phyloP scores from a whole-genome alignment of 2,329 filamentous ascomycete species.

The Ustilaginoidea virens region DNA sequence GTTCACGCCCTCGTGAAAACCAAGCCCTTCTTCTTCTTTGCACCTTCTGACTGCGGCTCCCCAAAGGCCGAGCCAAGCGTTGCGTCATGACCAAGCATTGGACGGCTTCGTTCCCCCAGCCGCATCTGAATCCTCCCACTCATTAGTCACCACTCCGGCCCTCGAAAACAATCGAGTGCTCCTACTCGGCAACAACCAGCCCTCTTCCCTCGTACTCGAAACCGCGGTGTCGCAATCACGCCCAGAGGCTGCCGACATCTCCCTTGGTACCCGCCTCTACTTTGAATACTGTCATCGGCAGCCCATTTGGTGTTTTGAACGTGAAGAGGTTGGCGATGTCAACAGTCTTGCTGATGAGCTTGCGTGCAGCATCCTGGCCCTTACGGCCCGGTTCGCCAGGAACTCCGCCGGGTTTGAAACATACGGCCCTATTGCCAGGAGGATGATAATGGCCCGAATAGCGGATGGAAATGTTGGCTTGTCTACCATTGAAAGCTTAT shows the following conservation, averaged over 20 bases:
- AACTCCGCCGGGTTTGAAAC: constrained; percentile 17
- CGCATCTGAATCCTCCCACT: constrained; percentile 19
- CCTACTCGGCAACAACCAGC: constrained; percentile 7
- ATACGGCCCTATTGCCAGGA: constrained; percentile 24
- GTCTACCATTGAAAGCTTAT: constrained; percentile 33
- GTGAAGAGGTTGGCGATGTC: constrained; percentile 22
- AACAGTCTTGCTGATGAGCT: constrained; percentile 22
- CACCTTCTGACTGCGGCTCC: constrained; percentile 14
- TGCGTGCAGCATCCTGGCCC: constrained; percentile 23
- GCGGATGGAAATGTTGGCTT: constrained; percentile 34
- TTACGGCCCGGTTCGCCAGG: constrained; percentile 23
- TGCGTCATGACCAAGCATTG: constrained; percentile 12
- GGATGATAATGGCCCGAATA: constrained; percentile 30
- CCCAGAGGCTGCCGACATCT: constrained; percentile 17
- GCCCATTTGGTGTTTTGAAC: constrained; percentile 29
- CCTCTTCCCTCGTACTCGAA: constrained; percentile 13
- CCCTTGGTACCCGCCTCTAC: constrained; percentile 20
- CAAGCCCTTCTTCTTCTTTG: constrained; percentile 2
- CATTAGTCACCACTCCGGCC: constrained; percentile 13
- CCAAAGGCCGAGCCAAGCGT: constrained; percentile 13
- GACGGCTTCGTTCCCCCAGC: constrained; percentile 16
- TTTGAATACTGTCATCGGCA: constrained; percentile 28
- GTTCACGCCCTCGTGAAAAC: constrained; percentile 2
- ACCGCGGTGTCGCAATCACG: constrained; percentile 13
- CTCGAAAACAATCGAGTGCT: constrained; percentile 11